Percentiles rank a stretch among this genome's conserved stretches.
These are phyloP conservation scores for Morella rubra DNA, from an alignment of 306 rosid genomes.

Conservation along the genomic window DNA sequence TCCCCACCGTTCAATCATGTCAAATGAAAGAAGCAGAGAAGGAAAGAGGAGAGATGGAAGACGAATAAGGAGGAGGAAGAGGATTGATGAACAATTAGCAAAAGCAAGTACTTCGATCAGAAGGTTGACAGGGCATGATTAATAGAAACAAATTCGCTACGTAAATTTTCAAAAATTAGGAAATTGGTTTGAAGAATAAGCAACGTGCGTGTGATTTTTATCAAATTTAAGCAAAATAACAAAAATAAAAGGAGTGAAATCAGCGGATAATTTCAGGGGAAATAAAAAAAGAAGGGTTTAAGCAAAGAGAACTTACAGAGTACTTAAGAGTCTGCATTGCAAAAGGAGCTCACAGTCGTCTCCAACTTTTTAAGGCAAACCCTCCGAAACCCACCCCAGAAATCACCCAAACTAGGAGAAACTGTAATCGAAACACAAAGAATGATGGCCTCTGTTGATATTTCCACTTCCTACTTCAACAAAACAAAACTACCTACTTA, in stretches of 20 bases:
- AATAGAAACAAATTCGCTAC: neutral
- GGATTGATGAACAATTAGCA: neutral
- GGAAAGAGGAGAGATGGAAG: too few relatives aligned
- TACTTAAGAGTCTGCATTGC: constrained; percentile 75
- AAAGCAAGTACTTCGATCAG: neutral
- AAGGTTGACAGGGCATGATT: neutral
- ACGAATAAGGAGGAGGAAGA: neutral
- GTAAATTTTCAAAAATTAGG: neutral
- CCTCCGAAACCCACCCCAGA: constrained; percentile 22
- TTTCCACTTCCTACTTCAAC: neutral
- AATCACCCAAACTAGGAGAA: constrained; percentile 14
- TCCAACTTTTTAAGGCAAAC: constrained; percentile 10
- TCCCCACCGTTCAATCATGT: constrained; percentile 21
- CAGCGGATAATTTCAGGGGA: neutral
- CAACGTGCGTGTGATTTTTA: neutral
- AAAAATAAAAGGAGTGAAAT: neutral
- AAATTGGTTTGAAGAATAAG: neutral
- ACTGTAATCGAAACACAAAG: neutral
- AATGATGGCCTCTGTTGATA: constrained; percentile 2
- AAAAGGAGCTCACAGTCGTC: constrained; percentile 69
- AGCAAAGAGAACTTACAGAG: constrained; percentile 49
- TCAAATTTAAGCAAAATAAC: neutral
- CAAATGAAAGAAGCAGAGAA: neutral
- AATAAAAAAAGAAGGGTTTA: neutral
- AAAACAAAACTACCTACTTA: neutral